Evolutionary conservation across 768 basidiomycete genomes (phyloP).

Genomic region (Auriscalpium vulgare): DNA sequence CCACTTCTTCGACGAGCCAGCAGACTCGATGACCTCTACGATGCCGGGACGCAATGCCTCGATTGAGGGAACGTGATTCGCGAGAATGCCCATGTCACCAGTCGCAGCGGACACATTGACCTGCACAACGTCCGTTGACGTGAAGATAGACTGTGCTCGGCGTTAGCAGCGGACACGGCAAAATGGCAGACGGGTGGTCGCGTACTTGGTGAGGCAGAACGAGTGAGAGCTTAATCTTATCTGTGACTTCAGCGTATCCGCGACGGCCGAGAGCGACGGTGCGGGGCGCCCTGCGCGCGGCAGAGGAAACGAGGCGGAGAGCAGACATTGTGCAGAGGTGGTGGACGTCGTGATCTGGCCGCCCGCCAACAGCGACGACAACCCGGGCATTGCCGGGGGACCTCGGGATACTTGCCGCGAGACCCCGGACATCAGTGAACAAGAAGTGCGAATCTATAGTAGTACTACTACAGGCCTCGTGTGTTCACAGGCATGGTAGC

Average conservation of each 20-base stretch:
- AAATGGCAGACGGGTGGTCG: constrained; percentile 11
- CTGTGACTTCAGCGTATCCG: constrained; percentile 86
- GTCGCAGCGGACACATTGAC: constrained; percentile 91
- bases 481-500: too few relatives aligned
- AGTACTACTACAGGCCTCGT: too few relatives aligned
- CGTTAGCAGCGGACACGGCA: constrained; percentile 3
- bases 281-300: constrained; percentile 50
- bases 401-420: too few relatives aligned
- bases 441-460: too few relatives aligned
- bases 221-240: constrained; percentile 89
- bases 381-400: too few relatives aligned
- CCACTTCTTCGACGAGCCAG: constrained; percentile 82
- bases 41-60: constrained; percentile 93
- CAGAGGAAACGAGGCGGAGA: constrained; percentile 61
- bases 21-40: constrained; percentile 86
- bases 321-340: constrained; percentile 51
- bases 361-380: too few relatives aligned
- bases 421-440: too few relatives aligned
- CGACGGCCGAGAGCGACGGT: constrained; percentile 51
- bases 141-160: constrained; percentile 70
- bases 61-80: constrained; percentile 97
- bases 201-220: constrained; percentile 92
- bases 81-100: constrained; percentile 98
- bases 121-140: constrained; percentile 86
- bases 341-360: too few relatives aligned